Percentiles rank a stretch among this genome's conserved stretches.
Evolutionary conservation across 305 asterid genomes (phyloP).

Genomic region (Rubia tinctorum): DNA sequence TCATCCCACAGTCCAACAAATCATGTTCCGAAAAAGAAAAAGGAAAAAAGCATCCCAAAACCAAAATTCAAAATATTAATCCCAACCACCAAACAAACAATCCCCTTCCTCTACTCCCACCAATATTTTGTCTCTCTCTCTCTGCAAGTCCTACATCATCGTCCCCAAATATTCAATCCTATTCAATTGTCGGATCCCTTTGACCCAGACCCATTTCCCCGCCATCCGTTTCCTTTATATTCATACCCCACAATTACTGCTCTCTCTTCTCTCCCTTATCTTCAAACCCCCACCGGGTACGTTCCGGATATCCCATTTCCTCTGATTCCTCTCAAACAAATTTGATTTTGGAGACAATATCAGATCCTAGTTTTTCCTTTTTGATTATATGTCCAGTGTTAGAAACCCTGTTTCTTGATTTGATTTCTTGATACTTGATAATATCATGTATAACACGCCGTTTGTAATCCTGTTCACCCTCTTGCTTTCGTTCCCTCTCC

Average conservation of each 20-base stretch:
- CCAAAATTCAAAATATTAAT: background rate
- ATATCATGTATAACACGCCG: slow-evolving; percentile 45
- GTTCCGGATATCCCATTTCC: background rate
- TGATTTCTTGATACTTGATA: background rate
- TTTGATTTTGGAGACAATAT: background rate
- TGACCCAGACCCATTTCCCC: background rate
- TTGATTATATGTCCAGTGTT: background rate
- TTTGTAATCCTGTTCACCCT: slow-evolving; percentile 41
- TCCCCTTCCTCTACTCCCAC: background rate
- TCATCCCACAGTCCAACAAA: background rate
- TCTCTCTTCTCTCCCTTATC: background rate
- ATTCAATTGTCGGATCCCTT: background rate
- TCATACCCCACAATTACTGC: background rate
- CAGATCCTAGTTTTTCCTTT: background rate
- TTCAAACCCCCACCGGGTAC: background rate
- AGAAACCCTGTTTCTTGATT: background rate
- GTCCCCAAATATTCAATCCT: background rate
- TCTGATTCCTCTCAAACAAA: background rate
- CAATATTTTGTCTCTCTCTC: background rate
- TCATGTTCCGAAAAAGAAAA: background rate
- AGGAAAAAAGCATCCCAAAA: background rate
- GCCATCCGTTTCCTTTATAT: background rate
- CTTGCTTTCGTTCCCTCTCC: slow-evolving; percentile 45
- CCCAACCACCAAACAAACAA: background rate
- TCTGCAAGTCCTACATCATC: background rate